Evolutionary conservation across 306 rosid genomes (phyloP), one percentile per base, ranked within the genome.

Genomic region (Lotus japonicus): DNA sequence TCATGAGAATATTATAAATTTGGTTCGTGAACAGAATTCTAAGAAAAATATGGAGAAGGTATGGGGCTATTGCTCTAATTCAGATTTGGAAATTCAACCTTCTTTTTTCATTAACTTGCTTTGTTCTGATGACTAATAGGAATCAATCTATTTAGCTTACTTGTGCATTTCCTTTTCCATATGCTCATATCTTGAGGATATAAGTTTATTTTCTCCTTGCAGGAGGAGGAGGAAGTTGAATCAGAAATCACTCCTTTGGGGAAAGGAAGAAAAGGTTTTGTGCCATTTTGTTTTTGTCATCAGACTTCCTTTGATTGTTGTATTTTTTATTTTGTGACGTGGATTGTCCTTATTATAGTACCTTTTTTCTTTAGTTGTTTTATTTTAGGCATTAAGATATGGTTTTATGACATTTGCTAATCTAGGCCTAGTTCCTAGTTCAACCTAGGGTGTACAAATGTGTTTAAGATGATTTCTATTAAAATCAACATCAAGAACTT

Each of bases 191-290:
- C 51, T 19, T 58, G 33, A 54, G 46, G 67, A 49, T 49, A 69
- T 31, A 31, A 31, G 7, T 31, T 31, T 5, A 31, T 31, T 31
- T 5, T 31, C 26, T 71, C 14, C 26, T 78, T 86, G 71, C 88
- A 92, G 97, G 97, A 76, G 83, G 87, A 92, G 97, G 97, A 79
- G 81, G 82, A 74, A 36, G 44, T 35, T 72, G 56, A 71, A 57
- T 44, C 51, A 17, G 88, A 86, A 62, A 62, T 55, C 35, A 61
- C 61, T 80, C 74, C 86, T 5, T 23, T 14, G 35, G 86, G 14
- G 54, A 83, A 83, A 65, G 79, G 81, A 64, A 83, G 68, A 80
- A 89, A 82, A 84, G 96, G 96, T 89, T 75, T 42, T 76, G 14
- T 48, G 11, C n/a, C 50, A 49, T 49, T 53, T 53, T 70, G 28